These are phyloP conservation scores for Aureobasidium sp. DNA, from an alignment of 2,329 filamentous ascomycete species.

Conservation along the genomic window DNA sequence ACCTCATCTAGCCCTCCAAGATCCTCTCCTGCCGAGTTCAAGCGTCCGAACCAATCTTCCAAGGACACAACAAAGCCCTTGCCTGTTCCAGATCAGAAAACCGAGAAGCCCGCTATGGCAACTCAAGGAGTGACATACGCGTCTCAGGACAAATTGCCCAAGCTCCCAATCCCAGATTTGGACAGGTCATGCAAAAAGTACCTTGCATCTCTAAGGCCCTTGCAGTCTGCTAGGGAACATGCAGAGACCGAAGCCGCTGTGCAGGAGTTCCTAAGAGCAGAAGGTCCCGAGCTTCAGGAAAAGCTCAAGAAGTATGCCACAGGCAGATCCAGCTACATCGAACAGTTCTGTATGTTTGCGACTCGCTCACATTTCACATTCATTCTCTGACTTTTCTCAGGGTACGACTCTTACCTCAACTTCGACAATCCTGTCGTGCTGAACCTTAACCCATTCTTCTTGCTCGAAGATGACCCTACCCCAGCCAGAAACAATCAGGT, in stretches of 20 bases:
- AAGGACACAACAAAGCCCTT: slow-evolving; percentile 48
- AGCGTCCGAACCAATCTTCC: slow-evolving; percentile 43
- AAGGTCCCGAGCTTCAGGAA: slow-evolving; percentile 80
- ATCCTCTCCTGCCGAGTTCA: slow-evolving; percentile 32
- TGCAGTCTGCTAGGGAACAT: slow-evolving; percentile 76
- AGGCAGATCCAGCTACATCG: slow-evolving; percentile 91
- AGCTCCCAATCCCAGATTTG: slow-evolving; percentile 86
- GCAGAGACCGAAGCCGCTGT: slow-evolving; percentile 74
- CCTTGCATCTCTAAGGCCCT: slow-evolving; percentile 66
- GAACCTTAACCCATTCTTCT: slow-evolving; percentile 95
- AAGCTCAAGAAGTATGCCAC: slow-evolving; percentile 84
- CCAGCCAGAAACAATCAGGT: slow-evolving; percentile 95
- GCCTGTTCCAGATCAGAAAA: slow-evolving; percentile 41
- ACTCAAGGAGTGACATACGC: slow-evolving; percentile 75
- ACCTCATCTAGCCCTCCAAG: slow-evolving; percentile 33
- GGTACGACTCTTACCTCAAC: slow-evolving; percentile 98
- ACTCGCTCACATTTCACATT: slow-evolving; percentile 25
- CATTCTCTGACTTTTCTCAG: slow-evolving; percentile 39
- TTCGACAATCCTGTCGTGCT: slow-evolving; percentile 96
- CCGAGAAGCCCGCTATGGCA: slow-evolving; percentile 44
- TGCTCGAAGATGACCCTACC: slow-evolving; percentile 94
- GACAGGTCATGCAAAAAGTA: slow-evolving; percentile 73
- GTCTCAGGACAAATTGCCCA: slow-evolving; percentile 78
- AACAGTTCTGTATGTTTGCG: slow-evolving; percentile 77
- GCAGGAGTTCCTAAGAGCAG: slow-evolving; percentile 70